Percentiles rank a stretch among this genome's conserved stretches.
Evolutionary conservation across 2,329 filamentous ascomycete species (phyloP).

Genomic region (Thielaviopsis punctulata): DNA sequence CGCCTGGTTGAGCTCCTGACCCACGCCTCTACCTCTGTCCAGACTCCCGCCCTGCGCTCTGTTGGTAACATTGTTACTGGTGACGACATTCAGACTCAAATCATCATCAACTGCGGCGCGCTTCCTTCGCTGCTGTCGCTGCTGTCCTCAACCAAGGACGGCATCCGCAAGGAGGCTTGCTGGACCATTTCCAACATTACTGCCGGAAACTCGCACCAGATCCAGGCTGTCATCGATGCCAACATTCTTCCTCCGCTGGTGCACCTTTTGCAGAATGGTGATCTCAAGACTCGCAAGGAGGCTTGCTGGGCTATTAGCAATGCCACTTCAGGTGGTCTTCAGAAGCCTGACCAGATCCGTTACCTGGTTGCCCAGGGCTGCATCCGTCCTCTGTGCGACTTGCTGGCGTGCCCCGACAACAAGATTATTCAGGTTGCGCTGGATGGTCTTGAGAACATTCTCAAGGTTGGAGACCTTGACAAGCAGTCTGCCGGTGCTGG

Average conservation of each 20-base stretch:
- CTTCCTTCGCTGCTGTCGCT: constrained; percentile 84
- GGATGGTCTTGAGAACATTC: constrained; percentile 94
- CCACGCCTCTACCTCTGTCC: constrained; percentile 95
- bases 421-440: constrained; percentile 99
- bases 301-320: constrained; percentile 99
- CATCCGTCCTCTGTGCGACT: constrained; percentile 92
- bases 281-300: constrained; percentile 98
- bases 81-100: constrained; percentile 95
- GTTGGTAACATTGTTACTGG: constrained; percentile 98
- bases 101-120: constrained; percentile 97
- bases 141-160: constrained; percentile 92
- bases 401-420: constrained; percentile 92
- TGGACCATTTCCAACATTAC: constrained; percentile 99
- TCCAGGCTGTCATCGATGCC: constrained; percentile 89
- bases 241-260: constrained; percentile 95
- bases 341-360: constrained; percentile 97
- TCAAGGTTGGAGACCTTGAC: constrained; percentile 98
- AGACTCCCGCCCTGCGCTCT: constrained; percentile 90
- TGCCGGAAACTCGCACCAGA: constrained; percentile 92
- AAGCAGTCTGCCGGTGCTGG: constrained; percentile 71
- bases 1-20: constrained; percentile 92
- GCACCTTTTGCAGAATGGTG: constrained; percentile 86
- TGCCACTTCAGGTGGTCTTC: constrained; percentile 87
- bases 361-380: constrained; percentile 87
- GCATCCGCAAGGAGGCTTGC: constrained; percentile 97